Evolutionary conservation across 108 stramenopile species (phyloP).

Genomic region (Heterococcus sp.): DNA sequence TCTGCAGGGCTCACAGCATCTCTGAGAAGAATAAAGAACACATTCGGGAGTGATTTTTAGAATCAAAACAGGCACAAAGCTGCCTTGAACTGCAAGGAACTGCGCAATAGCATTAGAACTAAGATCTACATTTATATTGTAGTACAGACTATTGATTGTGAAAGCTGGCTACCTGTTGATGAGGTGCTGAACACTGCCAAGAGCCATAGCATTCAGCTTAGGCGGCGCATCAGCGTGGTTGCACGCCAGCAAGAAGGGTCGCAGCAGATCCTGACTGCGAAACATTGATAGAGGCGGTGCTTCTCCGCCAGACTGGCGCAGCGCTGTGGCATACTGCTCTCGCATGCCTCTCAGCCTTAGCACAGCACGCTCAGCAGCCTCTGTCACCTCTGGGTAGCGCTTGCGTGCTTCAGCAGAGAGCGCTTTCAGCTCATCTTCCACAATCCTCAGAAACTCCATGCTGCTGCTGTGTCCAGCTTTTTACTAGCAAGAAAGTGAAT

Average conservation of each 20-base stretch:
- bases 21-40: no score
- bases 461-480: no score
- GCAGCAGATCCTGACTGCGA: constrained; percentile 44
- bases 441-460: constrained; percentile 47
- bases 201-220: constrained; percentile 47
- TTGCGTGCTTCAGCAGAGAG: constrained; percentile 32
- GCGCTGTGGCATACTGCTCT: constrained; percentile 45
- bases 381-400: constrained; percentile 32
- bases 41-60: no score
- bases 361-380: constrained; percentile 47
- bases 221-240: constrained; percentile 41
- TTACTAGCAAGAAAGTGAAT: no score
- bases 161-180: constrained; percentile 38
- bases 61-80: no score
- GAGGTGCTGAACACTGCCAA: constrained; percentile 52
- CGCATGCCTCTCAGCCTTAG: constrained; percentile 38
- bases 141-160: no score
- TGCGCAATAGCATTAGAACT: no score
- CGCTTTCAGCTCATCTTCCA: constrained; percentile 45
- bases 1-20: constrained; percentile 43
- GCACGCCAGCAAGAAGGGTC: constrained; percentile 55
- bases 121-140: no score
- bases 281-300: constrained; percentile 38
- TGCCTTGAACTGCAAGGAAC: no score
- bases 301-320: constrained; percentile 35